Evolutionary conservation across 2,329 filamentous ascomycete species (phyloP), one percentile per base, ranked within the genome.

Genomic region (Rutstroemia sp.): DNA sequence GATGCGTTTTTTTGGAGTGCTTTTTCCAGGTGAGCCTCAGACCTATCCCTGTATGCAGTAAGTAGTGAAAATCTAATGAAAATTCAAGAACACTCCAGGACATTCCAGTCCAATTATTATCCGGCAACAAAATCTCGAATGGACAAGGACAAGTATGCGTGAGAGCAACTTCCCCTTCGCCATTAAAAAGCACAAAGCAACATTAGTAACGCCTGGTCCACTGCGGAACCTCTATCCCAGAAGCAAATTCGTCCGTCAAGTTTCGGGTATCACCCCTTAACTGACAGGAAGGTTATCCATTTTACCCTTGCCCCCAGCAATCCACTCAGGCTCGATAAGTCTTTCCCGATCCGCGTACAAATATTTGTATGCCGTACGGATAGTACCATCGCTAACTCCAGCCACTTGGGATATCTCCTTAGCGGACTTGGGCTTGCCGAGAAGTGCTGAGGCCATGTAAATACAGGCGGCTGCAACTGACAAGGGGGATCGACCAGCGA

Each of bases 381-480:
- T 96, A 0, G 94, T 99, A 55, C 94, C 92, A 68, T 99, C 95
- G 70, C 91, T 96, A 27, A 99, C 94, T 62, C 90, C 89, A 1
- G 89, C 90, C 17, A 94, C 86, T 23, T 74, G 72, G 5, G 90
- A 88, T 65, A 99, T 96, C 59, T 95, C 88, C 71, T 92, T 92
- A n/a, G 90, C 87, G 6, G 82, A 78, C 66, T 88, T 88, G 19
- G 83, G 78, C 63, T 94, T 82, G 56, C 86, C 88, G 75, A 96
- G 87, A 39, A 97, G 79, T 67, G 92, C 84, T 30, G 89, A 91
- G 4, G 92, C 88, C 84, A 97, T 94, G 77, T 94, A 99, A 71
- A 99, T 96, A 71, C 91, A 95, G 34, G 94, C 92, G 17, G 92
- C 92, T 6, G 95, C 92, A 59, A 95, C 90, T 1, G 92, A 96